These are phyloP conservation scores for Exserohilum turcica DNA, from an alignment of 2,329 filamentous ascomycete species.

Conservation along the genomic window DNA sequence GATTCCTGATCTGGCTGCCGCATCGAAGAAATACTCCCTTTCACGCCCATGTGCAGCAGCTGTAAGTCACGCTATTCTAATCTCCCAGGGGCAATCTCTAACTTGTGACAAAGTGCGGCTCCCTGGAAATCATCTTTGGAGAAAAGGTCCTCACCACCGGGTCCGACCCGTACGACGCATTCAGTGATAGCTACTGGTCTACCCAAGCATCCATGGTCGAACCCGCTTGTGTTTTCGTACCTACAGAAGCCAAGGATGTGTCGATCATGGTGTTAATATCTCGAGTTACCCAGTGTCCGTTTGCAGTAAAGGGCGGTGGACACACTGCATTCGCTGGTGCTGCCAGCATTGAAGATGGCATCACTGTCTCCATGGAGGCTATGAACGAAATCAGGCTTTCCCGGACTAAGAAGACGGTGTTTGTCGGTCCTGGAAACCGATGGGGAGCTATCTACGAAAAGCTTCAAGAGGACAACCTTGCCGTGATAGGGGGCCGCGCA, in stretches of 20 bases:
- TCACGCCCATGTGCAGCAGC: slow-evolving; percentile 23
- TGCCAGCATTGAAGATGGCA: slow-evolving; percentile 50
- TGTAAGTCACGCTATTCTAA: slow-evolving; percentile 16
- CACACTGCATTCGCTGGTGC: slow-evolving; percentile 49
- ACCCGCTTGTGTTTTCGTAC: slow-evolving; percentile 37
- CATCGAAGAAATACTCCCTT: not conserved
- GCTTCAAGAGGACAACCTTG: slow-evolving; percentile 29
- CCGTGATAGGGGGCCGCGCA: slow-evolving; percentile 41
- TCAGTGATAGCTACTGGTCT: slow-evolving; percentile 34
- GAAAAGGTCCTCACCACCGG: slow-evolving; percentile 18
- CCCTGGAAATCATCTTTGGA: slow-evolving; percentile 31
- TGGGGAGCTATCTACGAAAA: slow-evolving; percentile 45
- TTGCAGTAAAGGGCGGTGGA: slow-evolving; percentile 54
- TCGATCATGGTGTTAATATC: slow-evolving; percentile 26
- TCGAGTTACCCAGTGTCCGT: slow-evolving; percentile 40
- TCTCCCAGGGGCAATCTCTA: not conserved
- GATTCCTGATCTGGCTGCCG: slow-evolving; percentile 17
- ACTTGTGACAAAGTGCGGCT: slow-evolving; percentile 24
- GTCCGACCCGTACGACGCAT: slow-evolving; percentile 23
- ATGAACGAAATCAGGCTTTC: slow-evolving; percentile 37
- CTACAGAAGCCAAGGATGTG: slow-evolving; percentile 23
- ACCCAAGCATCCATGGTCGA: slow-evolving; percentile 28
- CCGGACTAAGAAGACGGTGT: slow-evolving; percentile 27
- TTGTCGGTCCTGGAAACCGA: slow-evolving; percentile 39
- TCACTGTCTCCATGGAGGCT: slow-evolving; percentile 50